Conservation (phyloP, 164 flowering plant species). For the Liquidambar formosana region DNA sequence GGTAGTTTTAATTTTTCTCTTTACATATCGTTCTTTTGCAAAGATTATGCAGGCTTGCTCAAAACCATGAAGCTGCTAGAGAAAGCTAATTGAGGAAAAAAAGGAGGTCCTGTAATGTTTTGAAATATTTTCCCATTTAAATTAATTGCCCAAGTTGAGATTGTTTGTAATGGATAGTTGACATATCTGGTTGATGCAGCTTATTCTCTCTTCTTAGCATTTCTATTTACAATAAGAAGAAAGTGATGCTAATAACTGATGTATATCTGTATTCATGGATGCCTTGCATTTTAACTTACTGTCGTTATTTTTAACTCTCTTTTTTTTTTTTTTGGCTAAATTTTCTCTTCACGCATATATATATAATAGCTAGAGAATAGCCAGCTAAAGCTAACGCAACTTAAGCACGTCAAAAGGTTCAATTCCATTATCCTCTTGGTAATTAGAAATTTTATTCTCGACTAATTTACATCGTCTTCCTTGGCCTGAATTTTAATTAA, state of each 20-base stretch:
- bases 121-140: not conserved
- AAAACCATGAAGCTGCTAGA: slow-evolving; percentile 99
- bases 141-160: not conserved
- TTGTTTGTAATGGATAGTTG: not conserved
- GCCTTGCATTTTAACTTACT: too few relatives aligned
- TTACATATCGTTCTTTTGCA: slow-evolving; percentile 27
- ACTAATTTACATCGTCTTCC: too few relatives aligned
- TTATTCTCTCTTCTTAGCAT: not conserved
- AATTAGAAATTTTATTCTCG: too few relatives aligned
- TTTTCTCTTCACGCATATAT: too few relatives aligned
- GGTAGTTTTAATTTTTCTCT: not conserved
- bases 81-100: slow-evolving; percentile 93
- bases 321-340: too few relatives aligned
- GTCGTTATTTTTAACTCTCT: too few relatives aligned
- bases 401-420: too few relatives aligned
- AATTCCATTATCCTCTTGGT: too few relatives aligned
- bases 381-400: too few relatives aligned
- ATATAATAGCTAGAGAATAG: too few relatives aligned
- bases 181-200: not conserved
- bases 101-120: slow-evolving; percentile 33
- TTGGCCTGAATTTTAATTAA: too few relatives aligned
- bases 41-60: slow-evolving; percentile 93
- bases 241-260: not conserved
- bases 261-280: not conserved
- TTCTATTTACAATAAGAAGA: not conserved